phyloP scores from a whole-genome alignment of 2,329 filamentous ascomycete genomes.

The Calonectria pseudoturangicola region DNA sequence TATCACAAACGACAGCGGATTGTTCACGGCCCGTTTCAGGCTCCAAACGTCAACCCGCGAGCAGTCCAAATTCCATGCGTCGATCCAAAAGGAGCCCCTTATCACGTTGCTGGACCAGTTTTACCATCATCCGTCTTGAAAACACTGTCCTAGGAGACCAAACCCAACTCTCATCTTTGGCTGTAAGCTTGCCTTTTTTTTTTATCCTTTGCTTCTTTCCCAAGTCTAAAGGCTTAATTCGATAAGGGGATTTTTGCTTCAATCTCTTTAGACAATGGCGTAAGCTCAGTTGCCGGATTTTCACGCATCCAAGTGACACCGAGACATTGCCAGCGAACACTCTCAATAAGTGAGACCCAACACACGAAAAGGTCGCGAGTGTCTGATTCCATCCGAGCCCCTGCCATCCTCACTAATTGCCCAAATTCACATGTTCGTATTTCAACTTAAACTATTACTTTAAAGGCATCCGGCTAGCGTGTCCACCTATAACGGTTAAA shows the following conservation, averaged over 20 bases:
- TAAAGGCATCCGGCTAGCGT: no score
- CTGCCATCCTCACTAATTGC: slow-evolving; percentile 19
- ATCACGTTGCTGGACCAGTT: background rate
- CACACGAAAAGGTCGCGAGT: slow-evolving; percentile 1
- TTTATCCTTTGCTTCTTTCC: background rate
- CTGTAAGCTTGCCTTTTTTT: background rate
- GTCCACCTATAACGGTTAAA: background rate
- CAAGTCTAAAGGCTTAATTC: background rate
- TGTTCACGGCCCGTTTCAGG: slow-evolving; percentile 20
- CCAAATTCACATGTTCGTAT: background rate
- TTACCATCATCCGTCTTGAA: background rate
- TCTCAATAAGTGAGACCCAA: slow-evolving; percentile 14
- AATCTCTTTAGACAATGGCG: background rate
- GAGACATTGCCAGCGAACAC: slow-evolving; percentile 15
- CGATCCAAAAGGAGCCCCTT: background rate
- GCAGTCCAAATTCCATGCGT: slow-evolving; percentile 17
- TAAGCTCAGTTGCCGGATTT: background rate
- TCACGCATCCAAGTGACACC: slow-evolving; percentile 8
- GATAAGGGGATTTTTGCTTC: background rate
- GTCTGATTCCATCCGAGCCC: background rate
- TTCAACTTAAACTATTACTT: no score
- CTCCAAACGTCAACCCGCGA: slow-evolving; percentile 9
- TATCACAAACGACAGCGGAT: slow-evolving; percentile 6
- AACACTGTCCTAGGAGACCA: background rate
- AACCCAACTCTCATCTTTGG: background rate